phyloP scores from a whole-genome alignment of 805 yeast genomes.

The Candida manassasensis region DNA sequence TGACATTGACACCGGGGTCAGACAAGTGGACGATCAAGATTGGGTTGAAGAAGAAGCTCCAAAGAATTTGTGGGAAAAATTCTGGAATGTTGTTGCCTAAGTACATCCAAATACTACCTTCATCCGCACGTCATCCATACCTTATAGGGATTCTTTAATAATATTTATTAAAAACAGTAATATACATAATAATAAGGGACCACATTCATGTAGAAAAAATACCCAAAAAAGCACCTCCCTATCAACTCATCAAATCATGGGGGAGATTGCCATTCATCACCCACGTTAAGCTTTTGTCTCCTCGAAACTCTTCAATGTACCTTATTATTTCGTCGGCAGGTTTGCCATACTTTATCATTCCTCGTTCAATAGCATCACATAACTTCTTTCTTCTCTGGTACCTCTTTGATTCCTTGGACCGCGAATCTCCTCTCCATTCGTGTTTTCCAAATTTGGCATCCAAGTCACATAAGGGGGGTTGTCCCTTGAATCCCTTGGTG shows the following conservation, averaged over 20 bases:
- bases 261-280: conserved; percentile 45
- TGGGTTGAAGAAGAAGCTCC: conserved; percentile 51
- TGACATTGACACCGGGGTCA: conserved; percentile 66
- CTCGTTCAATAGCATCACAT: conserved; percentile 40
- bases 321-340: conserved; percentile 36
- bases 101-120: neutral
- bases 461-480: conserved; percentile 38
- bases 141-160: neutral
- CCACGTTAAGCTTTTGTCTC: conserved; percentile 42
- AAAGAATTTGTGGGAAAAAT: conserved; percentile 48
- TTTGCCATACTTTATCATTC: conserved; percentile 36
- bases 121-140: too few species aligned
- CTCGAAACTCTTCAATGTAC: conserved; percentile 39
- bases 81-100: conserved; percentile 41
- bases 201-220: neutral
- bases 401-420: conserved; percentile 41
- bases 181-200: neutral
- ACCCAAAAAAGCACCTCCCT: neutral
- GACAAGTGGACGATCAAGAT: conserved; percentile 54
- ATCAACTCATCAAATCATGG: conserved; percentile 18
- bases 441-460: conserved; percentile 40
- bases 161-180: neutral
- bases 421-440: conserved; percentile 43
- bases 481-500: conserved; percentile 41
- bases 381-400: conserved; percentile 40